Evolutionary conservation across 805 yeast genomes (phyloP), one percentile per base, ranked within the genome.

Genomic region (Ogataea sp.): DNA sequence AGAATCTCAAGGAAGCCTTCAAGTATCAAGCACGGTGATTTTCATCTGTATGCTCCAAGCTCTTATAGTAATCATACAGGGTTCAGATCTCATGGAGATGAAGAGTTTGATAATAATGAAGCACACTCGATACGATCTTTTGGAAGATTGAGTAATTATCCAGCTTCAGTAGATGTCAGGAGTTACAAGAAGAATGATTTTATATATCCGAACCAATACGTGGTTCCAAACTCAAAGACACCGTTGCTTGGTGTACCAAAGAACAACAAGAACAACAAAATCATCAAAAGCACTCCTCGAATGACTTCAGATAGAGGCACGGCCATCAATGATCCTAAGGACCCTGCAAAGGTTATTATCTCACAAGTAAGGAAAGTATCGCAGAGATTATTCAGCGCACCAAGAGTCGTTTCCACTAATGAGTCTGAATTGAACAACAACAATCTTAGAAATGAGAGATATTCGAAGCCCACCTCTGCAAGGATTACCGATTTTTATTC

Each of bases 311-410:
- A 11, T 10, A 13, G 23, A 18, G 23, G 6, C 5, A 4, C 5
- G 8, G 9, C 20, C n/a, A 15, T 6, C 20, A 29, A 29, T 16
- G 16, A 6, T 6, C 13, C 21, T 3, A 9, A 14, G 8, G 39
- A 40, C 8, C 46, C 39, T 20, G 48, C 20, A 36, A 41, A 34
- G 17, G 43, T 42, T n/a, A 47, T 48, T 18, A 47, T 54, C 2
- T 57, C 61, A 0, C 55, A 56, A 37, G 58, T 56, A 2, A 40
- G 59, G 27, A 49, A 54, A 36, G 58, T 57, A 3, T 56, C 60
- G 2, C 57, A 52, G 28, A 50, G 45, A 33, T 34, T 54, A 13
- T 53, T 54, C 33, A 46, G 40, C 31, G 11, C 26, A 8, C 26
- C 26, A 23, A 23, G 26, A 23, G 26, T 23, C 11, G 26, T 11